Percentiles rank a stretch among this genome's conserved stretches.
phyloP scores from a whole-genome alignment of 2,329 filamentous ascomycete species.

The Claviceps sp. region DNA sequence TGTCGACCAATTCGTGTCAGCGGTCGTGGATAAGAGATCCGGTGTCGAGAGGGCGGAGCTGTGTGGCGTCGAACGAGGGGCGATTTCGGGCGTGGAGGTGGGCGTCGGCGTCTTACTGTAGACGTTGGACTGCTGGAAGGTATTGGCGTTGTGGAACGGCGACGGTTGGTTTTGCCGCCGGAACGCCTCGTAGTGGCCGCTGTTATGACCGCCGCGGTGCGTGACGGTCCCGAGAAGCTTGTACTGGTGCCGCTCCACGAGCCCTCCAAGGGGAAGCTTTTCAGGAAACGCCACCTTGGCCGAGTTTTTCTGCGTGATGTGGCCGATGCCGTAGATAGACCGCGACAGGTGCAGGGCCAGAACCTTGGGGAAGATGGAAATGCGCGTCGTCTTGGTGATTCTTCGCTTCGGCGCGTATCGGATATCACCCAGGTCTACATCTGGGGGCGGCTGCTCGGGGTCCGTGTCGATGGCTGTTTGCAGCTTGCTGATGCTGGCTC shows the following conservation, averaged over 20 bases:
- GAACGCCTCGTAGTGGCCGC: conserved; percentile 95
- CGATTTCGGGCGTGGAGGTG: conserved; percentile 33
- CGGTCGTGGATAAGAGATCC: conserved; percentile 29
- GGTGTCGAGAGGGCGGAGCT: conserved; percentile 34
- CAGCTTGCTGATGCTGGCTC: conserved; percentile 50
- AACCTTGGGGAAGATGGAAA: conserved; percentile 78
- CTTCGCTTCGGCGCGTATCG: conserved; percentile 64
- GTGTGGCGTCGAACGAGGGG: conserved; percentile 19
- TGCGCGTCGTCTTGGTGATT: conserved; percentile 78
- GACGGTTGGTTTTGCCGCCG: conserved; percentile 67
- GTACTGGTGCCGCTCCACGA: conserved; percentile 68
- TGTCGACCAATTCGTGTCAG: conserved; percentile 21
- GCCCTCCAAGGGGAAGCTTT: conserved; percentile 64
- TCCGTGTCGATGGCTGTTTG: conserved; percentile 60
- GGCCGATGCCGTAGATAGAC: conserved; percentile 73
- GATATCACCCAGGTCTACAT: conserved; percentile 60
- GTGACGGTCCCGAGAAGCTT: conserved; percentile 77
- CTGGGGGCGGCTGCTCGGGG: conserved; percentile 63
- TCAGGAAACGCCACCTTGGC: conserved; percentile 92
- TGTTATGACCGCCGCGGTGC: conserved; percentile 90
- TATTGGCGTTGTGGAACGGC: conserved; percentile 71
- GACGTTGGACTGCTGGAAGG: conserved; percentile 60
- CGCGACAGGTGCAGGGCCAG: conserved; percentile 85
- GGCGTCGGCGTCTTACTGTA: conserved; percentile 52
- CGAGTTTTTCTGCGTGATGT: conserved; percentile 77